phyloP scores from a whole-genome alignment of 148 eudicot genomes.

The Pharnaceum exiguum region DNA sequence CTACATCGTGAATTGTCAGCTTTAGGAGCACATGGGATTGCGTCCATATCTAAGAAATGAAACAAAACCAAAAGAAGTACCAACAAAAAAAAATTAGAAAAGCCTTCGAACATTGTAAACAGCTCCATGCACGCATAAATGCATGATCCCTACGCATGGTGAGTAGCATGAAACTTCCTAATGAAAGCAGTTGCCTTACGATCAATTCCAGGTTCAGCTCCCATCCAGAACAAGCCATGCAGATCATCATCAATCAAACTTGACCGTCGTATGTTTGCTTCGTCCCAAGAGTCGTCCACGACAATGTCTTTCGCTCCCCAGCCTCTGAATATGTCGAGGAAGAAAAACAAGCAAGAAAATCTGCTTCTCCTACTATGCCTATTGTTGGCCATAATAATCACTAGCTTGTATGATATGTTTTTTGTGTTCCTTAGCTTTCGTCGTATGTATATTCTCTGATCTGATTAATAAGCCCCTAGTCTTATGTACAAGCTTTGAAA shows the following conservation, averaged over 20 bases:
- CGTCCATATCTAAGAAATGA: not conserved
- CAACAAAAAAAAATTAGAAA: not conserved
- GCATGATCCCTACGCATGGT: constrained; percentile 3
- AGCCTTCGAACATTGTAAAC: not conserved
- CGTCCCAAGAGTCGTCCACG: constrained; percentile 27
- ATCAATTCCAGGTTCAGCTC: constrained; percentile 35
- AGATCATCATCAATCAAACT: constrained; percentile 23
- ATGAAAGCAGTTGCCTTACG: constrained; percentile 41
- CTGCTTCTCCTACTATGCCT: constrained; percentile 8
- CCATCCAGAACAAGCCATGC: constrained; percentile 12
- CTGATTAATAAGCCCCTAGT: not conserved
- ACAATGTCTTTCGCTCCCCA: constrained; percentile 8
- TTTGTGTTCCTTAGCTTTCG: not conserved
- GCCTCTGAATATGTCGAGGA: constrained; percentile 15
- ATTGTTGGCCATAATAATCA: constrained; percentile 10
- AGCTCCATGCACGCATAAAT: not conserved
- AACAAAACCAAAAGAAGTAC: not conserved
- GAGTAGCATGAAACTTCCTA: constrained; percentile 36
- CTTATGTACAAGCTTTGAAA: not conserved
- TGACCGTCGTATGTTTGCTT: constrained; percentile 25
- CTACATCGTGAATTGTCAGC: constrained; percentile 2
- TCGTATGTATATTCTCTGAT: not conserved
- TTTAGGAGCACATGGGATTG: not conserved
- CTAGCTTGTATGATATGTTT: not conserved
- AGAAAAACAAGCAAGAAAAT: constrained; percentile 24